phyloP scores from a whole-genome alignment of 768 basidiomycete species.

The Guyanaporus albipodus region DNA sequence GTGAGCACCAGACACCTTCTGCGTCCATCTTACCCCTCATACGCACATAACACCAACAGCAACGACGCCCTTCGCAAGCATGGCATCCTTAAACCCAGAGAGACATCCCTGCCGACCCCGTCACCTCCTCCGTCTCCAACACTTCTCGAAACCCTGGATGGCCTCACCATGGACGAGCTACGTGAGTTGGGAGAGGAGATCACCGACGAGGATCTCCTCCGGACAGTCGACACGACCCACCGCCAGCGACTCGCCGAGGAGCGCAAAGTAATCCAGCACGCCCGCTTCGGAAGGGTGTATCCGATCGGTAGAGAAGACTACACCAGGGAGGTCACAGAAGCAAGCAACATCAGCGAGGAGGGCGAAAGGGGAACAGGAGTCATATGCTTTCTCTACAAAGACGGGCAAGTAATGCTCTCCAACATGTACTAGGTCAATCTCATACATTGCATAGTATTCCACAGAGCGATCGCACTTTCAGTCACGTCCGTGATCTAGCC shows the following conservation, averaged over 20 bases:
- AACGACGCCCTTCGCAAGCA: constrained; percentile 92
- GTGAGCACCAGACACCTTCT: constrained; percentile 42
- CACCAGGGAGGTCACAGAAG: constrained; percentile 91
- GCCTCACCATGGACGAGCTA: constrained; percentile 60
- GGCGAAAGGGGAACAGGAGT: constrained; percentile 84
- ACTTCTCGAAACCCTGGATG: constrained; percentile 62
- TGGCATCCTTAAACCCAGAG: constrained; percentile 81
- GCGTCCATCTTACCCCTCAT: neutral
- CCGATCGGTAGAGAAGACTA: constrained; percentile 93
- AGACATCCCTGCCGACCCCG: constrained; percentile 66
- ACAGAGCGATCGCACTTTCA: constrained; percentile 70
- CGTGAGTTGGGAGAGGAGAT: constrained; percentile 69
- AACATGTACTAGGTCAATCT: neutral
- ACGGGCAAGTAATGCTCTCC: constrained; percentile 58
- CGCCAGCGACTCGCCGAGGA: constrained; percentile 64
- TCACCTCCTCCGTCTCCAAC: constrained; percentile 77
- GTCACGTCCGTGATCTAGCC: constrained; percentile 70
- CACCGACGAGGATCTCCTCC: constrained; percentile 70
- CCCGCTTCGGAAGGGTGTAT: constrained; percentile 78
- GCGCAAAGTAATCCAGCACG: constrained; percentile 49
- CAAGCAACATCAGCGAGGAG: constrained; percentile 66
- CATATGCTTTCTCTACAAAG: constrained; percentile 92
- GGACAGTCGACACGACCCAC: constrained; percentile 63
- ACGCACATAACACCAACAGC: constrained; percentile 38
- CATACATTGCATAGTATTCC: constrained; percentile 53